Base-by-base conservation (phyloP, 805 yeast genomes). In the Candida corydali region DNA sequence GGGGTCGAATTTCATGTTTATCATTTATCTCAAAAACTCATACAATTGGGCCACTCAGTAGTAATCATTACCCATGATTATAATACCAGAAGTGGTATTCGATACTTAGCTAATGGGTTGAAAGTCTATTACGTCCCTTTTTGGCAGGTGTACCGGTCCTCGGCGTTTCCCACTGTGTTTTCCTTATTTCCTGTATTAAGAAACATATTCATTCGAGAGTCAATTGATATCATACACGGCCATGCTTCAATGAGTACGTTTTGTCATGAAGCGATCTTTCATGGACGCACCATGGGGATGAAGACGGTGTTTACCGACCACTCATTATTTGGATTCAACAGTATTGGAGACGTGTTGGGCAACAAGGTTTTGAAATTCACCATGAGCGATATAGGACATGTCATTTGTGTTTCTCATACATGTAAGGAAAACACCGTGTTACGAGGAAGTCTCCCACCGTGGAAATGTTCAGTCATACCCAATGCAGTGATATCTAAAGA, bases 1-100 rank as follows among this genome's bases (percentile, higher is more conserved):
- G 99, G 99, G 8, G 95, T 93, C 2, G 99, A 93, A 57, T 79
- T 91, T 43, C 98, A 93, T 55, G 85, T 91, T 12, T 87, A 86
- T 57, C 98, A 93, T 57, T 61, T 93, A 17, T 81, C 98, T 0
- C 94, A 87, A 57, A 78, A 82, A 51, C 73, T 89, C 37, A 81
- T 86, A 8, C 76, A 75, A 15, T 60, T 80, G 26, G 97, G 96
- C 7, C 96, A 89, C 53, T 76, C 85, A 3, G 97, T 91, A 8
- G 63, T 89, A 5, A 76, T 93, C 17, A 73, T 93, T 22, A 88
- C 98, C 8, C 99, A 93, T 58, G 80, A 87, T 15, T 89, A 93
- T 52, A 86, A 83, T 1, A 74, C 82, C 40, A 63, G 99, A 38
- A 70, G 75, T 8, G 98, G 98, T 0, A 76, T 93, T 17, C 64